Evolutionary conservation across 805 yeast genomes (phyloP).

Genomic region (Saturnispora saitoi): DNA sequence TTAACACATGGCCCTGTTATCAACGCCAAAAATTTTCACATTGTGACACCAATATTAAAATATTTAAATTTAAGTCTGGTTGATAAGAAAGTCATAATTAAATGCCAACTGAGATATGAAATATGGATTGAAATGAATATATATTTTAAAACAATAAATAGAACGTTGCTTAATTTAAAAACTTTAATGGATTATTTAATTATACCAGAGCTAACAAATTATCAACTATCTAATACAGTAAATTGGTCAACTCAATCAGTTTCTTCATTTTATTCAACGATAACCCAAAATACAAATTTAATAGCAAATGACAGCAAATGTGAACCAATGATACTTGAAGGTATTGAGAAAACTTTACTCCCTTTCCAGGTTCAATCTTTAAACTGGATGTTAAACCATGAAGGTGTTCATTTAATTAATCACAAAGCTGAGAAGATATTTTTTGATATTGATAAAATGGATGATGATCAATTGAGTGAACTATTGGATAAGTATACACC

Average conservation of each 20-base stretch:
- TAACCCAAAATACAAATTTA: conserved; percentile 37
- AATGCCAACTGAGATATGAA: conserved; percentile 9
- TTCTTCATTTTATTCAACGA: conserved; percentile 38
- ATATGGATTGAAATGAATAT: conserved; percentile 17
- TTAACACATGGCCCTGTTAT: conserved; percentile 4
- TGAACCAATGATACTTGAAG: conserved; percentile 10
- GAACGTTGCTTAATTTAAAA: conserved; percentile 16
- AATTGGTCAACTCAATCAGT: conserved; percentile 18
- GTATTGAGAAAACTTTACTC: conserved; percentile 19
- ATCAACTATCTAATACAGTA: conserved; percentile 15
- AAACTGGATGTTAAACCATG: conserved; percentile 47
- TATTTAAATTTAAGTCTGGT: neutral
- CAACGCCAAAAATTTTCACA: conserved; percentile 5
- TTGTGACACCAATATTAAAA: conserved; percentile 4
- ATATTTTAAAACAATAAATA: conserved; percentile 12
- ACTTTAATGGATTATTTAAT: conserved; percentile 12
- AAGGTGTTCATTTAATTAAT: conserved; percentile 29
- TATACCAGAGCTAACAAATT: conserved; percentile 16
- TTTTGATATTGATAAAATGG: neutral
- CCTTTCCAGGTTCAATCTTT: conserved; percentile 48
- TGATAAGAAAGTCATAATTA: neutral
- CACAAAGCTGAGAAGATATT: conserved; percentile 14
- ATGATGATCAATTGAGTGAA: conserved; percentile 22
- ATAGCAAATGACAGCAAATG: conserved; percentile 8
- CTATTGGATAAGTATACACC: conserved; percentile 37